Percentiles rank a stretch among this genome's conserved stretches.
Evolutionary conservation across 2,329 filamentous ascomycete genomes (phyloP).

Genomic region (Hirsutella rhossiliensis): DNA sequence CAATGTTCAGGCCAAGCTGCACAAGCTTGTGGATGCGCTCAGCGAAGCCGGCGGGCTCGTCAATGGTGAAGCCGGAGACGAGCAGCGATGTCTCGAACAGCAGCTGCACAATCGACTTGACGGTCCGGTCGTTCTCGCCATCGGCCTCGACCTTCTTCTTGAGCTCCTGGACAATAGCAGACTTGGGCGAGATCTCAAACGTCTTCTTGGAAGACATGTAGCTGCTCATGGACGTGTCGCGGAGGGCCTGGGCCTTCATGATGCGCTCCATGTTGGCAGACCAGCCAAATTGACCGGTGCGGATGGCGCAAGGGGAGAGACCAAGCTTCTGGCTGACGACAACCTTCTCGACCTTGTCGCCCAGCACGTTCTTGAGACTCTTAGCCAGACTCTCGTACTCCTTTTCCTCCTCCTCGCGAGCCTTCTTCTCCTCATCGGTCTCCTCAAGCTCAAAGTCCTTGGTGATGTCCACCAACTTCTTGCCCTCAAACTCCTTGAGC

Average conservation of each 20-base stretch:
- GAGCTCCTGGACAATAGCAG: slow-evolving; percentile 93
- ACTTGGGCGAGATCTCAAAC: slow-evolving; percentile 99
- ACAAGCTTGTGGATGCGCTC: slow-evolving; percentile 99
- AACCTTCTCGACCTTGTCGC: slow-evolving; percentile 99
- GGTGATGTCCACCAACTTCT: slow-evolving; percentile 99
- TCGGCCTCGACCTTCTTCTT: slow-evolving; percentile 98
- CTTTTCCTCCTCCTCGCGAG: slow-evolving; percentile 95
- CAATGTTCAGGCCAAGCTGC: slow-evolving; percentile 92
- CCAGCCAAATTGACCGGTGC: slow-evolving; percentile 99
- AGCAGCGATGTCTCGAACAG: slow-evolving; percentile 98
- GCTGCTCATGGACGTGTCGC: slow-evolving; percentile 98
- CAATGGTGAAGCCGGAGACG: slow-evolving; percentile 98
- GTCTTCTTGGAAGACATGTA: slow-evolving; percentile 99
- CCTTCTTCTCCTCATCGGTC: slow-evolving; percentile 97
- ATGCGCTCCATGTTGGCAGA: slow-evolving; percentile 99
- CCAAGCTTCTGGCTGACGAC: slow-evolving; percentile 97
- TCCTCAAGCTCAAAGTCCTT: slow-evolving; percentile 99
- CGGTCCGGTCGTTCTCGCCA: slow-evolving; percentile 95
- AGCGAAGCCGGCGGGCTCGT: slow-evolving; percentile 94
- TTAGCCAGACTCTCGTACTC: slow-evolving; percentile 92
- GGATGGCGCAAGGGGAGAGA: slow-evolving; percentile 92
- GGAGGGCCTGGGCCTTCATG: slow-evolving; percentile 99
- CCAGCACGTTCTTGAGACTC: slow-evolving; percentile 96
- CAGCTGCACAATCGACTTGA: slow-evolving; percentile 98
- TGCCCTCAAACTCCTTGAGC: slow-evolving; percentile 99